These are phyloP conservation scores for Termitomyces sp. DNA, from an alignment of 768 basidiomycete species.

Conservation along the genomic window DNA sequence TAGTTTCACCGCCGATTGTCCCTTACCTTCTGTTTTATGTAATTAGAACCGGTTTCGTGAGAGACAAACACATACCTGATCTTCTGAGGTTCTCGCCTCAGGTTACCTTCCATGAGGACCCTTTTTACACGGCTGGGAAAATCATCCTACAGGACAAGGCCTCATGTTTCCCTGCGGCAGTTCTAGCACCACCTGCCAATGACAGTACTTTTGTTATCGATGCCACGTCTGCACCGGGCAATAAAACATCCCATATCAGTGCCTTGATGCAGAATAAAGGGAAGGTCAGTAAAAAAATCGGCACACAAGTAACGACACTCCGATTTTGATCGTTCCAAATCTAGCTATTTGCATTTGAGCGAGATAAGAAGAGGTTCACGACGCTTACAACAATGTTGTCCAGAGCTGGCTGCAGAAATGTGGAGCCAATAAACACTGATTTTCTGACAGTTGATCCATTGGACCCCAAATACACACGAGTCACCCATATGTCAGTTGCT, in stretches of 20 bases:
- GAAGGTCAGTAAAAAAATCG: constrained; percentile 42
- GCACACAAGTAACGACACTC: neutral
- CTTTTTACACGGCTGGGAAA: constrained; percentile 69
- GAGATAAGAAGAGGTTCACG: constrained; percentile 73
- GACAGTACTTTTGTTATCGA: constrained; percentile 69
- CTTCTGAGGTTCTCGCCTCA: constrained; percentile 74
- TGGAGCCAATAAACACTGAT: constrained; percentile 68
- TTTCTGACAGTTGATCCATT: constrained; percentile 76
- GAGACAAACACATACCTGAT: constrained; percentile 78
- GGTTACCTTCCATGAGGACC: constrained; percentile 61
- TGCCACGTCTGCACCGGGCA: constrained; percentile 95
- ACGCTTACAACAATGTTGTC: constrained; percentile 82
- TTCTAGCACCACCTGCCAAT: constrained; percentile 67
- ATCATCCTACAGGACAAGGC: constrained; percentile 97
- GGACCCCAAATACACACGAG: constrained; percentile 53
- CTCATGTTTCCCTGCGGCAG: constrained; percentile 89
- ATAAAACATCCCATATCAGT: constrained; percentile 93
- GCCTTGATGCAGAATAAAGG: constrained; percentile 82
- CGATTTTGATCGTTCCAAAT: neutral
- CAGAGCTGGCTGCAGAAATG: constrained; percentile 82
- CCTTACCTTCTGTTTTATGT: constrained; percentile 6
- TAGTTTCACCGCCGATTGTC: constrained; percentile 3
- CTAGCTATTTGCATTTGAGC: constrained; percentile 85
- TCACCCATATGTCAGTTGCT: constrained; percentile 79
- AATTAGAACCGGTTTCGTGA: constrained; percentile 54